These are phyloP conservation scores for Fusarium haematococcum DNA, from an alignment of 2,329 filamentous ascomycete species.

Conservation along the genomic window DNA sequence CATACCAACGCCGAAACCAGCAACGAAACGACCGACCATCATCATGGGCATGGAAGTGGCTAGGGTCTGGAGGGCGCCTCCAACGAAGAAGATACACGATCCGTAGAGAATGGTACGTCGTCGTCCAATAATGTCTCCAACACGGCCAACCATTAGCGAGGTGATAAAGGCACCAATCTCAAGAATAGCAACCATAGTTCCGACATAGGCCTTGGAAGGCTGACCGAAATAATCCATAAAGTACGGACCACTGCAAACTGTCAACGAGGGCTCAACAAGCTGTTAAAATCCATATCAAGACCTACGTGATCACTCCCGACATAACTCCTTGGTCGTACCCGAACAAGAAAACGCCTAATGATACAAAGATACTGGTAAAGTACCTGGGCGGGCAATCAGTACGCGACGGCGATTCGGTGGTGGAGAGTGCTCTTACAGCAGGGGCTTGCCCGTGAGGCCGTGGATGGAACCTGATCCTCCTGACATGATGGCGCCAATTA, in stretches of 20 bases:
- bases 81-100: constrained; percentile 86
- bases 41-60: constrained; percentile 90
- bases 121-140: constrained; percentile 92
- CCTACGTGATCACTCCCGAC: constrained; percentile 78
- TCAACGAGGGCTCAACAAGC: constrained; percentile 35
- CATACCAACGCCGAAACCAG: constrained; percentile 87
- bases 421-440: constrained; percentile 72
- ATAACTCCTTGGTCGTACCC: constrained; percentile 93
- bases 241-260: constrained; percentile 75
- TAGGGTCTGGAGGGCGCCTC: constrained; percentile 86
- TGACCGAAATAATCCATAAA: constrained; percentile 95
- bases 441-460: constrained; percentile 94
- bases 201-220: constrained; percentile 86
- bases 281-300: neutral
- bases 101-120: constrained; percentile 93
- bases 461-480: constrained; percentile 81
- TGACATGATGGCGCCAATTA: constrained; percentile 88
- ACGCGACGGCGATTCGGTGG: neutral
- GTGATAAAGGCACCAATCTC: constrained; percentile 94
- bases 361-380: constrained; percentile 93
- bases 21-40: constrained; percentile 84
- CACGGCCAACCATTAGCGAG: constrained; percentile 84
- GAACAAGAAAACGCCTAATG: constrained; percentile 87
- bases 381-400: constrained; percentile 68
- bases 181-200: constrained; percentile 97